Conservation (phyloP, 2,329 filamentous ascomycete species). For the Fonsecaea pedrosoi region DNA sequence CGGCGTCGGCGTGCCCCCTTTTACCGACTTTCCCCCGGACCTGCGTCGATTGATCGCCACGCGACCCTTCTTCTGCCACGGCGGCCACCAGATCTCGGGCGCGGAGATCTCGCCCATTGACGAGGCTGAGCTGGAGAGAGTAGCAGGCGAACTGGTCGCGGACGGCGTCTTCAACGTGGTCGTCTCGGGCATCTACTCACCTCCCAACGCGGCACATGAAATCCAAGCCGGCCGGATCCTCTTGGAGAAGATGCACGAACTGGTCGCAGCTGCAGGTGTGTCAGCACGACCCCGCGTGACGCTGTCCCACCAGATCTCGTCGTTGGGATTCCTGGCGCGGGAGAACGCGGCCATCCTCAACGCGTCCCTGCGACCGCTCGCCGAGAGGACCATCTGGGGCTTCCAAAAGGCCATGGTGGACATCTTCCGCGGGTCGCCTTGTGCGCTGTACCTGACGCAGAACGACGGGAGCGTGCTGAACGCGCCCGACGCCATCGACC, state of each 20-base stretch:
- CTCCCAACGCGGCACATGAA: conserved; percentile 51
- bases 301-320: conserved; percentile 52
- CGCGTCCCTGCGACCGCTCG: conserved; percentile 50
- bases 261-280: conserved; percentile 44
- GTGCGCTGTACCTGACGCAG: conserved; percentile 59
- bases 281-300: conserved; percentile 43
- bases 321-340: conserved; percentile 60
- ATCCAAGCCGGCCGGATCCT: conserved; percentile 19
- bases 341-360: conserved; percentile 72
- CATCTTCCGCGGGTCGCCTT: conserved; percentile 39
- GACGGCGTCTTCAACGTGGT: conserved; percentile 50
- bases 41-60: conserved; percentile 41
- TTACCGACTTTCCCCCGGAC: conserved; percentile 56
- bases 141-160: conserved; percentile 43
- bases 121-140: conserved; percentile 16
- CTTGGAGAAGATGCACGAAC: conserved; percentile 52
- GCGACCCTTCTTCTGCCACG: conserved; percentile 24
- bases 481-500: conserved; percentile 53
- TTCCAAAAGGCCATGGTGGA: conserved; percentile 31
- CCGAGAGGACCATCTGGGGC: conserved; percentile 26
- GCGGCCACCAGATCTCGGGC: conserved; percentile 30
- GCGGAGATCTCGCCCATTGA: conserved; percentile 28
- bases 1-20: conserved; percentile 49
- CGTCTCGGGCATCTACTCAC: conserved; percentile 56
- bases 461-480: conserved; percentile 60